A percentile compares a stretch with the other conserved stretches of the same genome.
Conservation (phyloP, 805 yeast genomes). For the Wickerhamomyces canadensis region DNA sequence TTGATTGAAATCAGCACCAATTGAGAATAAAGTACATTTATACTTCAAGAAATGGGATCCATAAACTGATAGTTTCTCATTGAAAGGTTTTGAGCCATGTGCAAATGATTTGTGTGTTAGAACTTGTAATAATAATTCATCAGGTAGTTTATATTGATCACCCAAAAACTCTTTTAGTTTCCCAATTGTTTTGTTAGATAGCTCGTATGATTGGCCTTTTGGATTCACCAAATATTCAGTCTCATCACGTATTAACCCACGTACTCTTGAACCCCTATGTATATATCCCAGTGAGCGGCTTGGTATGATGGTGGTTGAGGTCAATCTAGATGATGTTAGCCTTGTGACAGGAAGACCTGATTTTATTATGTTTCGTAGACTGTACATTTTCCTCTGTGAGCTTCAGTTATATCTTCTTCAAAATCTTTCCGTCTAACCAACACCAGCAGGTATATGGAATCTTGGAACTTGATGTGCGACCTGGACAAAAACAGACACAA, state of each 20-base stretch:
- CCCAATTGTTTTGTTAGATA: slow-evolving; percentile 40
- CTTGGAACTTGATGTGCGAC: no score
- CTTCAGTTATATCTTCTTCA: background rate
- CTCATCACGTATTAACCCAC: slow-evolving; percentile 70
- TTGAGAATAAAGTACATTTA: slow-evolving; percentile 27
- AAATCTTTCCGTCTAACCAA: no score
- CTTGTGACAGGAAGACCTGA: background rate
- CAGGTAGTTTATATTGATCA: slow-evolving; percentile 48
- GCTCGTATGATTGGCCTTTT: slow-evolving; percentile 50
- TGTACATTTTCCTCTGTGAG: background rate
- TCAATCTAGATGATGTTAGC: background rate
- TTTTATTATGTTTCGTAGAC: slow-evolving; percentile 2
- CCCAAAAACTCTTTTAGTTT: slow-evolving; percentile 45
- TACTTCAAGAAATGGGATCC: slow-evolving; percentile 60
- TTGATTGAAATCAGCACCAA: no score
- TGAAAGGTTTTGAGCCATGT: slow-evolving; percentile 84
- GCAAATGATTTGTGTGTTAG: slow-evolving; percentile 94
- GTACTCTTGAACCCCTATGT: slow-evolving; percentile 47
- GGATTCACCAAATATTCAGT: slow-evolving; percentile 46
- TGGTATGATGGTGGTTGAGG: background rate
- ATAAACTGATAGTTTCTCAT: slow-evolving; percentile 73
- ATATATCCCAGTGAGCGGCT: slow-evolving; percentile 32
- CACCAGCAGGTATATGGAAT: no score
- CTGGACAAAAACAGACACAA: no score
- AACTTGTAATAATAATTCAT: slow-evolving; percentile 65